Conservation (phyloP, 768 basidiomycete genomes). For the Pseudohyphozyma bogoriensis region DNA sequence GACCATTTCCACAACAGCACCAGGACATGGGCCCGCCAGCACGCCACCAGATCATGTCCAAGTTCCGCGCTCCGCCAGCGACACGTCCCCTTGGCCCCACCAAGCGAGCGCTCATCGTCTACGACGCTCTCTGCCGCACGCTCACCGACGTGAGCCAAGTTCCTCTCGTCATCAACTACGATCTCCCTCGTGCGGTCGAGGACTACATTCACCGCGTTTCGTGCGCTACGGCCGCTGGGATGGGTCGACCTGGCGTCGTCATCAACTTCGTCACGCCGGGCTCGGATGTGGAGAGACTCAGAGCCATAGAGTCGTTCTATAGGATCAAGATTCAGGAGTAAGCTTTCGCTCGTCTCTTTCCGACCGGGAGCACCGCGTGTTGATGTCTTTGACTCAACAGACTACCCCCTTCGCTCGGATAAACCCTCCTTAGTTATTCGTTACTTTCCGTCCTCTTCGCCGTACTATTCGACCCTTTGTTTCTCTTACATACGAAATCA, state of each 20-base stretch:
- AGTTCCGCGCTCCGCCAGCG: slow-evolving; percentile 59
- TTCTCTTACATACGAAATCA: too few relatives aligned
- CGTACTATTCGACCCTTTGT: too few relatives aligned
- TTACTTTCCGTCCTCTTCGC: too few relatives aligned
- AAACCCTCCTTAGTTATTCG: too few relatives aligned
- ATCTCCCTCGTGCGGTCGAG: slow-evolving; percentile 88
- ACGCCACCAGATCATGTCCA: slow-evolving; percentile 70
- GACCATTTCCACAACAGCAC: slow-evolving; percentile 49
- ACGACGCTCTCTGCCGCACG: slow-evolving; percentile 84
- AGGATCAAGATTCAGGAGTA: slow-evolving; percentile 25
- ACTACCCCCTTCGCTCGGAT: too few relatives aligned
- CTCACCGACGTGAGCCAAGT: slow-evolving; percentile 63
- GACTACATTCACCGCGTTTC: slow-evolving; percentile 92
- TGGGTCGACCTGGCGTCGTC: slow-evolving; percentile 78
- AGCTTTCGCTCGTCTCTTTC: too few relatives aligned
- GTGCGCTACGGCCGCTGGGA: slow-evolving; percentile 72
- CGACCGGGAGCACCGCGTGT: too few relatives aligned
- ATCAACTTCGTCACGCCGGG: slow-evolving; percentile 67
- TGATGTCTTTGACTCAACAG: too few relatives aligned
- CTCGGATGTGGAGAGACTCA: slow-evolving; percentile 76
- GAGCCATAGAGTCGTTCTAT: slow-evolving; percentile 98
- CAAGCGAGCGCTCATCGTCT: slow-evolving; percentile 75
- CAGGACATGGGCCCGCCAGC: slow-evolving; percentile 83
- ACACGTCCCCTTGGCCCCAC: slow-evolving; percentile 43
- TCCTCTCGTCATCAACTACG: slow-evolving; percentile 90